phyloP scores from a whole-genome alignment of 2,329 filamentous ascomycete genomes.

The Dothiorella sarmentorum region DNA sequence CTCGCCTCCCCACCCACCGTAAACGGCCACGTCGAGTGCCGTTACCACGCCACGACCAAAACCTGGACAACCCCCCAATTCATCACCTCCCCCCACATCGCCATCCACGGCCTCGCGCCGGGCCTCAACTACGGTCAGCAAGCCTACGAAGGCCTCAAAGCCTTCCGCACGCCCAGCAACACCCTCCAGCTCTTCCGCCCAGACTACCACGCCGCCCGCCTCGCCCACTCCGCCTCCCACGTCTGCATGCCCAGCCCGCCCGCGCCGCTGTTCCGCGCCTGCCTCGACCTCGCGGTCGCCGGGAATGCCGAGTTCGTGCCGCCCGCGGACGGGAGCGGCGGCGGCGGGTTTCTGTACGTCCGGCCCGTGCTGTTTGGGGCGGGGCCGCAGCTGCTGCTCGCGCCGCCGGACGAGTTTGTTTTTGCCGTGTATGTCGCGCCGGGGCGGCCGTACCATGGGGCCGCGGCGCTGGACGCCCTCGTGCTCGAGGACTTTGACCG shows the following conservation, averaged over 20 bases:
- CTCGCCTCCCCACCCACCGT: too few relatives aligned
- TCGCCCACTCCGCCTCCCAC: slow-evolving; percentile 26
- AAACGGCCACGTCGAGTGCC: slow-evolving; percentile 25
- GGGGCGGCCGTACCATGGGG: slow-evolving; percentile 28
- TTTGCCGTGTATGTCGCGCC: slow-evolving; percentile 34
- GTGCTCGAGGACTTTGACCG: slow-evolving; percentile 37
- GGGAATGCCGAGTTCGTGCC: slow-evolving; percentile 29
- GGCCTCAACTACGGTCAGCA: slow-evolving; percentile 23
- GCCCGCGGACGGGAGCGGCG: slow-evolving; percentile 27
- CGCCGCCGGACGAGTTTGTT: slow-evolving; percentile 25
- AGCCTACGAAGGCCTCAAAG: slow-evolving; percentile 5
- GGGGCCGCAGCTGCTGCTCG: slow-evolving; percentile 25
- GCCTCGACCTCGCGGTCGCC: slow-evolving; percentile 26
- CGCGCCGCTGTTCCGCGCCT: slow-evolving; percentile 27
- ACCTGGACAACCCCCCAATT: slow-evolving; percentile 23
- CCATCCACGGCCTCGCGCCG: slow-evolving; percentile 24
- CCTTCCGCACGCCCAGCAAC: slow-evolving; percentile 21
- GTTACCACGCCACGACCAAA: slow-evolving; percentile 19
- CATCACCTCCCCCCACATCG: slow-evolving; percentile 22
- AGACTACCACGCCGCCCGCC: slow-evolving; percentile 28
- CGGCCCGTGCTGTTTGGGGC: slow-evolving; percentile 35
- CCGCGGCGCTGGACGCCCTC: slow-evolving; percentile 26
- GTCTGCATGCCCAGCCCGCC: slow-evolving; percentile 33
- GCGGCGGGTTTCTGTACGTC: slow-evolving; percentile 34
- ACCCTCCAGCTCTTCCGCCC: slow-evolving; percentile 35